Percentiles rank a stretch among this genome's conserved stretches.
Evolutionary conservation across 1,139 yeast genomes (phyloP).

Genomic region (Saccharomyces hybrid): DNA sequence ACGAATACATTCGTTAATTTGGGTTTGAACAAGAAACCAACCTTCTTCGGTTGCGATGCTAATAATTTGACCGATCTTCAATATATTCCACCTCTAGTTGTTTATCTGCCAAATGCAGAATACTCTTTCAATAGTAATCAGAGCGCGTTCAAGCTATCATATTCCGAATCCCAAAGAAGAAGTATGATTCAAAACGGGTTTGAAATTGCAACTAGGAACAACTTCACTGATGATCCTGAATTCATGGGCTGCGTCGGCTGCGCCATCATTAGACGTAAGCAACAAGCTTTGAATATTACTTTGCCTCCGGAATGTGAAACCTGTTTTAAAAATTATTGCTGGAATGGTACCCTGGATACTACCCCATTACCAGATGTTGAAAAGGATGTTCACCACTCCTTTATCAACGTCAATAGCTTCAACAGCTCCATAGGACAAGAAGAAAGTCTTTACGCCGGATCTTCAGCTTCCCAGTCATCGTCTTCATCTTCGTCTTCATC

Average conservation of each 20-base stretch:
- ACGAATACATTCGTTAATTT: conserved; percentile 47
- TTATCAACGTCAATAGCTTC: conserved; percentile 10
- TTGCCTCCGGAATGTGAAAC: conserved; percentile 62
- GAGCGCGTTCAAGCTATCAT: conserved; percentile 59
- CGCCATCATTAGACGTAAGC: conserved; percentile 75
- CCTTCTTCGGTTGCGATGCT: conserved; percentile 81
- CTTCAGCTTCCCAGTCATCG: conserved; percentile 3
- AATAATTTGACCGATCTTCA: conserved; percentile 49
- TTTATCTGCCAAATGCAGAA: conserved; percentile 72
- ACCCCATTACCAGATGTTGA: conserved; percentile 10
- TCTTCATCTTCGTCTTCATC: background rate
- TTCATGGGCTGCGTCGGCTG: conserved; percentile 81
- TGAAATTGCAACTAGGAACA: conserved; percentile 62
- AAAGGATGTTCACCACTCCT: conserved; percentile 16
- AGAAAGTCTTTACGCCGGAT: conserved; percentile 2
- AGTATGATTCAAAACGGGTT: conserved; percentile 70
- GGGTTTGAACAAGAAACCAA: conserved; percentile 54
- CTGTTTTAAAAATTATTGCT: conserved; percentile 71
- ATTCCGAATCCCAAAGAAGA: conserved; percentile 48
- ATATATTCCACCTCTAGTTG: conserved; percentile 59
- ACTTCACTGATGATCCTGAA: conserved; percentile 61
- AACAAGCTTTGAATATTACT: conserved; percentile 55
- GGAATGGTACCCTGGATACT: conserved; percentile 49
- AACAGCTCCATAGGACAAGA: background rate
- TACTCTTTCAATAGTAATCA: conserved; percentile 60